Evolutionary conservation across 257 asterid species (phyloP).

Genomic region (Rhazya stricta): DNA sequence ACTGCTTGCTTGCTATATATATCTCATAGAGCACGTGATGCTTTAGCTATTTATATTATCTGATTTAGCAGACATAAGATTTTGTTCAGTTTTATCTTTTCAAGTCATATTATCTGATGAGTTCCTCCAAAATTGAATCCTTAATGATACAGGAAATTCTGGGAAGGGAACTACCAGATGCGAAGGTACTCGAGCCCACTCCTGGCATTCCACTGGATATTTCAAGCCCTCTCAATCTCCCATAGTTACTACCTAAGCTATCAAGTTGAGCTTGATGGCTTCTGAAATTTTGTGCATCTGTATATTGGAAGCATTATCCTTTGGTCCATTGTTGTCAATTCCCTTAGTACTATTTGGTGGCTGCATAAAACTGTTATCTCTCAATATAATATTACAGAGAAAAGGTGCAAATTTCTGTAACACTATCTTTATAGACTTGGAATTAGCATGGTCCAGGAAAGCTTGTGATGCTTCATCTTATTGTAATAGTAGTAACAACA

Average conservation of each 20-base stretch:
- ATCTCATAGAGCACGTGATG: not conserved
- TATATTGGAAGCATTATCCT: not conserved
- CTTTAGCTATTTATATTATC: not conserved
- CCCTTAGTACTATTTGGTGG: not conserved
- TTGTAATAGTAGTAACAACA: not conserved
- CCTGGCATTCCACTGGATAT: constrained; percentile 71
- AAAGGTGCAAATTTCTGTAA: not conserved
- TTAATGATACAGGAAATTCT: constrained; percentile 49
- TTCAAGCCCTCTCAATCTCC: constrained; percentile 10
- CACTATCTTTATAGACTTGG: not conserved
- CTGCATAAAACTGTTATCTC: not conserved
- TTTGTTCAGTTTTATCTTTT: not conserved
- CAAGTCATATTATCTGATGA: not conserved
- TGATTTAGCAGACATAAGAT: not conserved
- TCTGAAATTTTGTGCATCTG: not conserved
- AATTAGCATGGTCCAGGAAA: not conserved
- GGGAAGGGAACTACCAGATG: constrained; percentile 55
- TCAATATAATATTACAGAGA: not conserved
- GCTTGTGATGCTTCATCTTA: too few relatives aligned
- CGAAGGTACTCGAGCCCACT: constrained; percentile 57
- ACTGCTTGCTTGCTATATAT: not conserved
- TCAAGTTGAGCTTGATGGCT: not conserved
- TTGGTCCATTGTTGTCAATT: not conserved
- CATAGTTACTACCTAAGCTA: not conserved
- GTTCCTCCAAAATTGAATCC: not conserved